Conservation (phyloP, 2,329 filamentous ascomycete species). For the Aureobasidium vineae region DNA sequence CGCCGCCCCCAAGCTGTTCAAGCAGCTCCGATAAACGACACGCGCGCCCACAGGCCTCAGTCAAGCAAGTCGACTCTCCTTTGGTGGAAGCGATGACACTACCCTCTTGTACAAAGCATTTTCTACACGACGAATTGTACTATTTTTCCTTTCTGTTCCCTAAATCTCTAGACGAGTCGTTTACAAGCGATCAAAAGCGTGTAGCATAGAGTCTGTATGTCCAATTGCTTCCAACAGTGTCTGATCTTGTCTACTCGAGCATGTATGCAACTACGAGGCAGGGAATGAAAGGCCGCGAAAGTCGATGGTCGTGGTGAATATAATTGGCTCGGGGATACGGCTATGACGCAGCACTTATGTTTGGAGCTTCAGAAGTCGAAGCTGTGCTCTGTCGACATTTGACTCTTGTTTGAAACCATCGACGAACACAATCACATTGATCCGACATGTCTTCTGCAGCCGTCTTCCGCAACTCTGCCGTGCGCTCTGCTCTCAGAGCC, state of each 20-base stretch:
- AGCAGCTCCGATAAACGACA: constrained; percentile 72
- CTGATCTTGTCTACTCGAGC: background rate
- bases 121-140: constrained; percentile 26
- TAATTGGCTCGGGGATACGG: constrained; percentile 5
- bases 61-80: constrained; percentile 20
- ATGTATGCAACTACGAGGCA: background rate
- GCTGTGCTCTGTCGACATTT: background rate
- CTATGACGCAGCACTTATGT: constrained; percentile 16
- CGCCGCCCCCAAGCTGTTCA: constrained; percentile 94
- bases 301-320: background rate
- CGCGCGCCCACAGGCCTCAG: background rate
- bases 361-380: background rate
- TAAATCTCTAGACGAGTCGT: constrained; percentile 11
- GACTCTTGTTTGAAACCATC: background rate
- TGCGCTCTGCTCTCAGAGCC: constrained; percentile 70
- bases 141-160: constrained; percentile 25
- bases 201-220: constrained; percentile 21
- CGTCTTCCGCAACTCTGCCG: constrained; percentile 68
- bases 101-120: constrained; percentile 27
- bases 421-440: background rate
- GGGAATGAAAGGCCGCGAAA: background rate
- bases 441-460: constrained; percentile 70
- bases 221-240: constrained; percentile 8
- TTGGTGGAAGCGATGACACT: constrained; percentile 26
- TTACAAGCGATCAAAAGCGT: constrained; percentile 16